Base-by-base conservation (phyloP, 306 rosid genomes). In the Quercus wislizeni region DNA sequence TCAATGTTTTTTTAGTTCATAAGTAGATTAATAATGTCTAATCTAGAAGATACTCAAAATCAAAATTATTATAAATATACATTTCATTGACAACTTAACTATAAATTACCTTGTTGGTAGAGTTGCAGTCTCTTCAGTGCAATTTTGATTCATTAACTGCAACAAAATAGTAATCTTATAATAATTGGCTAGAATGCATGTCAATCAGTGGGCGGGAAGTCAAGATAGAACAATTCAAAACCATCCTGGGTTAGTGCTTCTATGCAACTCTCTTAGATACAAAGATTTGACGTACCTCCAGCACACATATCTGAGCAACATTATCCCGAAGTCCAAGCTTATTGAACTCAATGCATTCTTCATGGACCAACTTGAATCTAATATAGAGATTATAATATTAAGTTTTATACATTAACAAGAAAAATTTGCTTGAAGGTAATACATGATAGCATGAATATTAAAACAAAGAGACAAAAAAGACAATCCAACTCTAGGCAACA, bases 261-360 rank as follows among this genome's bases (percentile, higher is more conserved):
- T 19, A 49, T 70, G 71, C 8, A 74, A 62, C 46, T 65, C 54
- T 49, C 54, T 49, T 11, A 49, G 35, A 54, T 23, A 79, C 15
- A 30, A 52, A 69, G 77, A 63, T 52, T 38, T 56, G 30, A 80
- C 5, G 30, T 88, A 93, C 99, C 98, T 95, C 94, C 54, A 95
- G 84, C 74, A 95, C 94, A 84, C 98, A 91, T 86, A 95, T 87
- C 84, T 95, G 96, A 56, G 94, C 96, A 27, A 95, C 96, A 87
- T 95, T 95, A 83, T 93, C 97, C 81, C 99, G 90, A 33, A 95
- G 98, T 80, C 99, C 98, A 83, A 95, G 86, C 83, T 88, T 90
- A 88, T 81, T 89, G 86, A 87, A 95, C 84, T 93, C 98, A 38
- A 95, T 89, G 89, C 64, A 77, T 84, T 93, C 97, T 85, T 95